These are phyloP conservation scores for Aspergillus sp. DNA, from an alignment of 2,329 filamentous ascomycete genomes.

Conservation along the genomic window DNA sequence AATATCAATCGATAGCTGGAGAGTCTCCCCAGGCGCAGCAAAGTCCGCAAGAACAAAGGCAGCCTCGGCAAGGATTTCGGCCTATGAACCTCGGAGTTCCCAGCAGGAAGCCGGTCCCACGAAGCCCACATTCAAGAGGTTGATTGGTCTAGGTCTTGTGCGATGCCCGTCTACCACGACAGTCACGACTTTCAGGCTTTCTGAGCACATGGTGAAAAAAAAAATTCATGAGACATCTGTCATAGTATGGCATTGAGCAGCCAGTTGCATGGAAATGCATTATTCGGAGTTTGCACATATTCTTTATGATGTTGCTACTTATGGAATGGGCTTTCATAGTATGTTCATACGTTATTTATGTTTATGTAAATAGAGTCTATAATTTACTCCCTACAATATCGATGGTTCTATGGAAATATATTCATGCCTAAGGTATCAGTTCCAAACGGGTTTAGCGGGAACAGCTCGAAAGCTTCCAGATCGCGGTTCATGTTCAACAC, in stretches of 20 bases:
- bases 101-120: slow-evolving; percentile 32
- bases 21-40: slow-evolving; percentile 7
- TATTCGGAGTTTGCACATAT: too few relatives aligned
- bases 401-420: not conserved
- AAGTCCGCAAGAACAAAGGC: slow-evolving; percentile 11
- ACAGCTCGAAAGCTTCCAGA: not conserved
- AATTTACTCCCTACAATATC: too few relatives aligned
- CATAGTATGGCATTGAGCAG: too few relatives aligned
- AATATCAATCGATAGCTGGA: slow-evolving; percentile 24
- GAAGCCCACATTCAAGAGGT: slow-evolving; percentile 12
- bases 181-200: too few relatives aligned
- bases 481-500: not conserved
- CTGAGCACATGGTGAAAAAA: too few relatives aligned
- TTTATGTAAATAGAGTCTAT: too few relatives aligned
- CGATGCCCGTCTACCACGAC: too few relatives aligned
- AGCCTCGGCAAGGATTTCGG: slow-evolving; percentile 19
- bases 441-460: not conserved
- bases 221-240: too few relatives aligned
- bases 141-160: not conserved
- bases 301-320: too few relatives aligned
- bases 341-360: not conserved
- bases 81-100: slow-evolving; percentile 33
- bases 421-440: not conserved
- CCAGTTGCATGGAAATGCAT: too few relatives aligned
- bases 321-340: too few relatives aligned